phyloP scores from a whole-genome alignment of 2,329 filamentous ascomycete species.

The Cadophora gregata region DNA sequence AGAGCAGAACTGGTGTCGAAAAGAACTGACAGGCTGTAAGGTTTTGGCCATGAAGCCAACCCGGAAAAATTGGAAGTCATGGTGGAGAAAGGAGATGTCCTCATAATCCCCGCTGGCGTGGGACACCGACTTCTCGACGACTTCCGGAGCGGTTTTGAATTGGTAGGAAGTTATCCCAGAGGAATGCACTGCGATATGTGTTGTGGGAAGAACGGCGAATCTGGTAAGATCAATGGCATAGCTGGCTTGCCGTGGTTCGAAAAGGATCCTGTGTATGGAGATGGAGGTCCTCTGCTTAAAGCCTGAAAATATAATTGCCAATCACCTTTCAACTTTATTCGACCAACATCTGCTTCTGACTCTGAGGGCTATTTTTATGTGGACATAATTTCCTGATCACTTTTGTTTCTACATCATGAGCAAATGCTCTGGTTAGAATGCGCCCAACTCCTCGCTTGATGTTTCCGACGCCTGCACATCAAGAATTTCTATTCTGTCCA shows the following conservation, averaged over 20 bases:
- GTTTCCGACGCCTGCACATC: neutral
- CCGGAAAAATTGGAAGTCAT: constrained; percentile 59
- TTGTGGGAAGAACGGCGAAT: constrained; percentile 65
- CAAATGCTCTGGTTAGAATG: constrained; percentile 4
- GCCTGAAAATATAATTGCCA: neutral
- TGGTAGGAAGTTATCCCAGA: constrained; percentile 70
- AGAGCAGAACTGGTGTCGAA: neutral
- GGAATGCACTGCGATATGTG: constrained; percentile 72
- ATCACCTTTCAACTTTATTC: neutral
- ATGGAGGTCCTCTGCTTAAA: constrained; percentile 53
- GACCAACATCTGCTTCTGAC: neutral
- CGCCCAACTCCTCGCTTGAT: constrained; percentile 14
- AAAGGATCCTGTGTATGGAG: constrained; percentile 65
- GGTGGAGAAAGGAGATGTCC: constrained; percentile 64
- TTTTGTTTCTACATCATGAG: neutral
- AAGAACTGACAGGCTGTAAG: constrained; percentile 7
- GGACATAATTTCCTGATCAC: constrained; percentile 24
- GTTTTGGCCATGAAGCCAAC: constrained; percentile 69
- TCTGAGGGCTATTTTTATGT: neutral
- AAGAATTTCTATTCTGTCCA: neutral
- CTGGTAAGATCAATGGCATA: constrained; percentile 57
- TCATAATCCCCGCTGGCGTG: constrained; percentile 70
- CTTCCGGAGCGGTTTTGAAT: constrained; percentile 60
- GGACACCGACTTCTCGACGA: constrained; percentile 67
- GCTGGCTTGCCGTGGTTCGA: constrained; percentile 59